Evolutionary conservation across 441 rosid species (phyloP).

Genomic region (Gossypium schwendimanii): DNA sequence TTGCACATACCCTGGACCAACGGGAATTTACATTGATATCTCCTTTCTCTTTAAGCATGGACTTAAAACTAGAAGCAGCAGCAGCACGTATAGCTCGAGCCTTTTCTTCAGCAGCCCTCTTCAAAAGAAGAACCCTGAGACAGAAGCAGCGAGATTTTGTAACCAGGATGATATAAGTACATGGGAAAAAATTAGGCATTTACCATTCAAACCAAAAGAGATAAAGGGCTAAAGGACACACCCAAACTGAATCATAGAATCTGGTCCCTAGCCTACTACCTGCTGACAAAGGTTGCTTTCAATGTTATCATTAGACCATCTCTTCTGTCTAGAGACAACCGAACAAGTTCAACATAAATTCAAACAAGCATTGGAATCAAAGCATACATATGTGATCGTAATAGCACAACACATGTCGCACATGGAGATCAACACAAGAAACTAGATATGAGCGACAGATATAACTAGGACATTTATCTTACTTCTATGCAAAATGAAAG

Average conservation of each 20-base stretch:
- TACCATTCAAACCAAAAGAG: slow-evolving; percentile 22
- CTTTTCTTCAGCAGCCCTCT: slow-evolving; percentile 71
- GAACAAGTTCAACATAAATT: slow-evolving; percentile 22
- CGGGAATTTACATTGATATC: slow-evolving; percentile 62
- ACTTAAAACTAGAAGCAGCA: slow-evolving; percentile 65
- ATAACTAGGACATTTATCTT: background rate
- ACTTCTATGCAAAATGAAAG: background rate
- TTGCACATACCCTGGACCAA: slow-evolving; percentile 79
- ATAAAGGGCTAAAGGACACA: slow-evolving; percentile 28
- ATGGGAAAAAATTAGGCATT: background rate
- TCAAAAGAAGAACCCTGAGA: slow-evolving; percentile 66
- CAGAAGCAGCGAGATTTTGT: slow-evolving; percentile 12
- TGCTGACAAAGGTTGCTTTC: slow-evolving; percentile 33
- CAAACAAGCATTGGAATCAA: slow-evolving; percentile 14
- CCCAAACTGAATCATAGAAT: slow-evolving; percentile 24
- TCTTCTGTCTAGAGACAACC: slow-evolving; percentile 17
- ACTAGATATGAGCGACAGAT: slow-evolving; percentile 4
- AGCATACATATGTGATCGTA: slow-evolving; percentile 14
- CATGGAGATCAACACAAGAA: slow-evolving; percentile 5
- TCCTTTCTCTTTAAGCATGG: slow-evolving; percentile 71
- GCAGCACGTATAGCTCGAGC: slow-evolving; percentile 69
- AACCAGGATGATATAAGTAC: background rate
- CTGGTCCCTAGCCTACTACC: slow-evolving; percentile 28
- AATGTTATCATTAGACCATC: slow-evolving; percentile 25
- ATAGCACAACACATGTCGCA: slow-evolving; percentile 16